Evolutionary conservation across 1,139 yeast genomes (phyloP).

Genomic region (Geotrichum carabidarum): DNA sequence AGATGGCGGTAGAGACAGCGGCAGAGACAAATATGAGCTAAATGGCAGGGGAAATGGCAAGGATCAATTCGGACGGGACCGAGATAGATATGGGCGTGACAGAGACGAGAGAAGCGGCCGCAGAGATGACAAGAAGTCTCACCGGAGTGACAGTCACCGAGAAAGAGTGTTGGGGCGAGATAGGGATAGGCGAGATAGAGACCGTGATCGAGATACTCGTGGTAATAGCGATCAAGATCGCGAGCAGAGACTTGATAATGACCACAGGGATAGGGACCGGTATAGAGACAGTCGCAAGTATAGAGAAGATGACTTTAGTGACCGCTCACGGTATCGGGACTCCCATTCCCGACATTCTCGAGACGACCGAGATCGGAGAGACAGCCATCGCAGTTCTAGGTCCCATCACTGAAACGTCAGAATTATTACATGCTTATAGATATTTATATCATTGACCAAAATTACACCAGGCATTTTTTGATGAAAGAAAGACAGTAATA

Average conservation of each 20-base stretch:
- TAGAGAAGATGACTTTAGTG: too few relatives aligned
- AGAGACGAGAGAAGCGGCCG: slow-evolving; percentile 5
- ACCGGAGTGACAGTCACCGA: slow-evolving; percentile 8
- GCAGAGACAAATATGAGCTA: slow-evolving; percentile 11
- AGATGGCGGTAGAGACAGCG: slow-evolving; percentile 8
- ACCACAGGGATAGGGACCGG: background rate
- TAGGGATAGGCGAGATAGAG: slow-evolving; percentile 6
- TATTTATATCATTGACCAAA: background rate
- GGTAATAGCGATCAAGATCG: background rate
- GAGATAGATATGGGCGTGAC: slow-evolving; percentile 5
- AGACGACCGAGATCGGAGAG: background rate
- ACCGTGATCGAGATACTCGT: slow-evolving; percentile 4
- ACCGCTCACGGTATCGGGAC: too few relatives aligned
- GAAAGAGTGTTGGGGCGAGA: slow-evolving; percentile 14
- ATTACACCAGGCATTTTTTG: background rate
- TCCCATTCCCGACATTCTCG: too few relatives aligned
- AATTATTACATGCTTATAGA: too few relatives aligned
- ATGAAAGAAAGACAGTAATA: background rate
- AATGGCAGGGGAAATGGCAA: background rate
- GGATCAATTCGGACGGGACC: background rate
- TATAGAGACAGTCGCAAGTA: too few relatives aligned
- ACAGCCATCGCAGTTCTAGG: background rate
- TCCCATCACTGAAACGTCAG: background rate
- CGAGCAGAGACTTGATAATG: background rate
- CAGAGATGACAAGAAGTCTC: background rate